Base-by-base conservation (phyloP, 2,329 filamentous ascomycete genomes). In the Grosmannia clavigera region DNA sequence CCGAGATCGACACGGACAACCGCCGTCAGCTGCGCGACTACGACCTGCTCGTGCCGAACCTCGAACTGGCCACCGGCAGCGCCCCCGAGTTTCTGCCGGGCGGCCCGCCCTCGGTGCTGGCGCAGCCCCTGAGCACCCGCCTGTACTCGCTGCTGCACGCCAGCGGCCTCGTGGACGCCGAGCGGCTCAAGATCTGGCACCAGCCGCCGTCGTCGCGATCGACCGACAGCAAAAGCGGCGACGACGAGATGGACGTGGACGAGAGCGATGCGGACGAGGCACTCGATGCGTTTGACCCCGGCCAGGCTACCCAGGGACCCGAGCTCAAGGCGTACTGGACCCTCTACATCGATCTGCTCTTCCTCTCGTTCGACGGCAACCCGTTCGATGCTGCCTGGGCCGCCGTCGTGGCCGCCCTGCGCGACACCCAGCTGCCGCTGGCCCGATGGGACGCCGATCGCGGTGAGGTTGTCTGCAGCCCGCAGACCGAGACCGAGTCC, bases 281-380 rank as follows among this genome's bases (percentile, higher is more conserved):
- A 22, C 22, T 22, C 22, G 22, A 22, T 22, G 22, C 60, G 52
- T 51, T 51, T 51, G 48, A 29, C 25, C 48, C 48, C 10, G 48
- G 48, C 48, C 48, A 51, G 12, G 48, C 12, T 3, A 5, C 48
- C 22, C 48, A 43, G 2, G 55, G n/a, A 1, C 71, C 71, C 43
- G 70, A 73, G 61, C 73, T 92, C 12, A 92, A 88, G 70, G 94
- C 87, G 0, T 97, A 95, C 72, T 99, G 92, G 94, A 86, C 89
- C 11, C 82, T 99, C 25, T 96, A 96, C 72, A 88, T 99, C 65
- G 92, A 97, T 69, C 79, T 96, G n/a, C 82, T 96, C 69, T 94
- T 96, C 74, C 86, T 99, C 65, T 95, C 90, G 0, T 84, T 96
- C 57, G 92, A 96, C 64, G 92, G 92, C 6, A 95, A 94, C 68